Conservation (phyloP, 2,329 filamentous ascomycete genomes). For the Trichoderma sp. region DNA sequence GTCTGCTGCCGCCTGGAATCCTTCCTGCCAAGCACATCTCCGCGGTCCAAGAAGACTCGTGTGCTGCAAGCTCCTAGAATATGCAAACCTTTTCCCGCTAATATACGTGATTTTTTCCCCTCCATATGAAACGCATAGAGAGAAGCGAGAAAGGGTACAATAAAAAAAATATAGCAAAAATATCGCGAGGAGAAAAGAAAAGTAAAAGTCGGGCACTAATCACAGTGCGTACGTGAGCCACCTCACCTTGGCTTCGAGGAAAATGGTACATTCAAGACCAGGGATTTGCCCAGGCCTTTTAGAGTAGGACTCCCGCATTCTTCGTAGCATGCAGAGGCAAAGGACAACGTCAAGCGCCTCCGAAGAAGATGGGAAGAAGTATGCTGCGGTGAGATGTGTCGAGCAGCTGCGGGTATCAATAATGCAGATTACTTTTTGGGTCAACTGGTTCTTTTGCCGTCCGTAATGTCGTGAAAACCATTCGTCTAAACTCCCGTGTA, state of each 20-base stretch:
- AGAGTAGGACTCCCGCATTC: constrained; percentile 5
- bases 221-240: constrained; percentile 14
- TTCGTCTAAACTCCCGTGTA: constrained; percentile 29
- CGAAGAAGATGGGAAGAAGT: constrained; percentile 19
- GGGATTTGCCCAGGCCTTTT: neutral
- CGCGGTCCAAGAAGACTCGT: neutral
- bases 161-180: neutral
- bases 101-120: neutral
- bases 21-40: neutral
- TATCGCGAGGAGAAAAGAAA: neutral
- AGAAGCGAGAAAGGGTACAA: neutral
- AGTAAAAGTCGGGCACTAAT: neutral
- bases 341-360: neutral
- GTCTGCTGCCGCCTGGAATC: neutral
- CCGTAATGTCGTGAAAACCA: constrained; percentile 31
- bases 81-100: constrained; percentile 11
- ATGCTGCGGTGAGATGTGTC: constrained; percentile 11
- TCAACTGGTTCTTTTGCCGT: constrained; percentile 32
- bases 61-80: constrained; percentile 1
- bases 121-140: neutral
- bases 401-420: constrained; percentile 34
- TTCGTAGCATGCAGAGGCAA: neutral
- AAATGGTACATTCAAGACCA: constrained; percentile 2
- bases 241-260: neutral
- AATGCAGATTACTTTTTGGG: constrained; percentile 37